Evolutionary conservation across 1,139 yeast genomes (phyloP), one percentile per base, ranked within the genome.

Genomic region (Hanseniaspora uvarum): DNA sequence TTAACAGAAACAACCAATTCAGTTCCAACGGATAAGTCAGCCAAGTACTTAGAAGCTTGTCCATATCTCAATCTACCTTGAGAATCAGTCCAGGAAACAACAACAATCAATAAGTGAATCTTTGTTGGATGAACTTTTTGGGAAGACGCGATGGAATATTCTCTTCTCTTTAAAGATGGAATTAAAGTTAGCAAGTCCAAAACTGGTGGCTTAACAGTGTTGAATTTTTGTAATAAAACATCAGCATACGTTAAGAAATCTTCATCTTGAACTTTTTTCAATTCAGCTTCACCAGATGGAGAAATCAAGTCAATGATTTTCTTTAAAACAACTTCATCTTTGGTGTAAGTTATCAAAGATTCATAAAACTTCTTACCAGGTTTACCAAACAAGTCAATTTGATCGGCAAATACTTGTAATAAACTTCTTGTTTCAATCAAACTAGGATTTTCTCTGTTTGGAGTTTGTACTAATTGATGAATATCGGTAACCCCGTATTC

Each of bases 61-160:
- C 98, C 98, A 67, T 71, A 88, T 71, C 97, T 80, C 65, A 78
- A 79, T 68, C 96, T 79, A 53, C 96, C 96, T 67, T 78, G 77
- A 53, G 83, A 76, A 68, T 89, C 96, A 55, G 81, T 75, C 98
- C 98, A 92, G 69, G 89, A 96, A 56, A 89, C 97, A 55, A 89
- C 97, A 58, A 92, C 98, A 68, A 92, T 81, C 65, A 92, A 77
- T 65, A 92, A 73, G 66, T 89, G 97, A 50, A 92, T 88, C 34
- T 92, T 92, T 66, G 86, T 86, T 56, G 92, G 86, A 71, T 89
- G 97, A 62, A 86, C 75, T 67, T 77, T 86, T 71, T 92, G 98
- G 34, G 97, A 89, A 1, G 96, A 88, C 4, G 98, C 97, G 70
- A 92, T 92, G n/a, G 97, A 89, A 68, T 92, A 92, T 70, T 92